These are phyloP conservation scores for Aureobasidium uvarum DNA, from an alignment of 2,329 filamentous ascomycete genomes.

Conservation along the genomic window DNA sequence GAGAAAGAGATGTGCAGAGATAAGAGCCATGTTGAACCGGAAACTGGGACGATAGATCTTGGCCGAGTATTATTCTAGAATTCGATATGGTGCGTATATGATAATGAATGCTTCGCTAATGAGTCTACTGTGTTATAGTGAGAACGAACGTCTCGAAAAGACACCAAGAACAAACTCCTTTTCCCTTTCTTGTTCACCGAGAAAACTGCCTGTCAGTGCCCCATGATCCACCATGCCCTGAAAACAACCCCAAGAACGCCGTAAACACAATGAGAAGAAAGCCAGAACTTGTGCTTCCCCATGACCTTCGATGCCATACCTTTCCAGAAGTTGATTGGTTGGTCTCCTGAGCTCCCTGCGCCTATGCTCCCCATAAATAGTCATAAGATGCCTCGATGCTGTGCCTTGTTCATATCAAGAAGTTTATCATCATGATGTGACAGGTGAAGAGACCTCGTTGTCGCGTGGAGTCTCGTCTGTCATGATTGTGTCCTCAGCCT, in stretches of 20 bases:
- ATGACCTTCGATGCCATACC: neutral
- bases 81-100: neutral
- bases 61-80: neutral
- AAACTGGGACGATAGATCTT: neutral
- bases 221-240: conserved; percentile 16
- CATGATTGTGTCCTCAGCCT: conserved; percentile 18
- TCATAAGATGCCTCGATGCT: conserved; percentile 7
- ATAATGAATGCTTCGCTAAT: conserved; percentile 20
- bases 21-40: neutral
- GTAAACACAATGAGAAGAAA: neutral
- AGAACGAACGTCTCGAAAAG: neutral
- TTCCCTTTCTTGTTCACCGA: neutral
- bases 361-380: conserved; percentile 16
- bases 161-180: neutral
- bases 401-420: neutral
- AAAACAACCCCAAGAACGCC: neutral
- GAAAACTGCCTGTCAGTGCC: neutral
- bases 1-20: neutral
- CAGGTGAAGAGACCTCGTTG: conserved; percentile 9
- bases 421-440: neutral
- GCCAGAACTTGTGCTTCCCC: neutral
- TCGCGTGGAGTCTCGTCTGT: conserved; percentile 3
- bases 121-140: conserved; percentile 11
- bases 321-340: neutral
- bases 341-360: conserved; percentile 12